A percentile compares a stretch with the other conserved stretches of the same genome.
These are phyloP conservation scores for Candida krabiensis DNA, from an alignment of 805 yeast species.

Conservation along the genomic window DNA sequence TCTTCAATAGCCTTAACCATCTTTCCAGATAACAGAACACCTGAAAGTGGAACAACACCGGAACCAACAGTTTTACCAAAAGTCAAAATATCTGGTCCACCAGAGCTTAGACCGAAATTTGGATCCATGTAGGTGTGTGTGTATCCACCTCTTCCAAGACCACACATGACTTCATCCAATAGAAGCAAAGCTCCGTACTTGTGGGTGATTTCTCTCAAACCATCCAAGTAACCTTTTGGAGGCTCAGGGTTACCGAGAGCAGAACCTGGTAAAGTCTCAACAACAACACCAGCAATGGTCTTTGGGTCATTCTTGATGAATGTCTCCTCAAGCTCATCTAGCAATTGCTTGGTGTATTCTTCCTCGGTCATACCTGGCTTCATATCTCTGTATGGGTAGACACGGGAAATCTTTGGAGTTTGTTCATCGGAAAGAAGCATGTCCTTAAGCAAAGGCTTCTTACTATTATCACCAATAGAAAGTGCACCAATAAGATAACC, in stretches of 20 bases:
- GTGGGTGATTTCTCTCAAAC: slow-evolving; percentile 44
- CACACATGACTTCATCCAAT: slow-evolving; percentile 58
- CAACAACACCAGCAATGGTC: slow-evolving; percentile 41
- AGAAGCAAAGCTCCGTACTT: slow-evolving; percentile 49
- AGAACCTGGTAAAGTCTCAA: slow-evolving; percentile 49
- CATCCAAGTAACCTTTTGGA: slow-evolving; percentile 45
- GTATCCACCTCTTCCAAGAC: slow-evolving; percentile 52
- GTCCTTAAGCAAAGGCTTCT: slow-evolving; percentile 33
- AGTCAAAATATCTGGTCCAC: slow-evolving; percentile 47
- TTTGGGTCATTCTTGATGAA: slow-evolving; percentile 41
- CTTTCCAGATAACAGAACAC: slow-evolving; percentile 41
- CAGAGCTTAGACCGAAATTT: slow-evolving; percentile 12
- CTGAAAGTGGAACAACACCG: slow-evolving; percentile 51
- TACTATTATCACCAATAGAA: slow-evolving; percentile 37
- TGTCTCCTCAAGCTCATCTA: slow-evolving; percentile 40
- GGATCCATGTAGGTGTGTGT: slow-evolving; percentile 38
- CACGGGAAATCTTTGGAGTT: slow-evolving; percentile 30
- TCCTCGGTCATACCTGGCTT: slow-evolving; percentile 38
- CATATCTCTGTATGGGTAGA: slow-evolving; percentile 35
- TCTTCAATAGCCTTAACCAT: slow-evolving; percentile 36
- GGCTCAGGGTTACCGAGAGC: slow-evolving; percentile 45
- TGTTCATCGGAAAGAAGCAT: slow-evolving; percentile 23
- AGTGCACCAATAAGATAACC: slow-evolving; percentile 47
- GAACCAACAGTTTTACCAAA: slow-evolving; percentile 50
- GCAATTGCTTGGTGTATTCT: slow-evolving; percentile 37